These are phyloP conservation scores for Russula foetens DNA, from an alignment of 768 basidiomycete species.

Conservation along the genomic window DNA sequence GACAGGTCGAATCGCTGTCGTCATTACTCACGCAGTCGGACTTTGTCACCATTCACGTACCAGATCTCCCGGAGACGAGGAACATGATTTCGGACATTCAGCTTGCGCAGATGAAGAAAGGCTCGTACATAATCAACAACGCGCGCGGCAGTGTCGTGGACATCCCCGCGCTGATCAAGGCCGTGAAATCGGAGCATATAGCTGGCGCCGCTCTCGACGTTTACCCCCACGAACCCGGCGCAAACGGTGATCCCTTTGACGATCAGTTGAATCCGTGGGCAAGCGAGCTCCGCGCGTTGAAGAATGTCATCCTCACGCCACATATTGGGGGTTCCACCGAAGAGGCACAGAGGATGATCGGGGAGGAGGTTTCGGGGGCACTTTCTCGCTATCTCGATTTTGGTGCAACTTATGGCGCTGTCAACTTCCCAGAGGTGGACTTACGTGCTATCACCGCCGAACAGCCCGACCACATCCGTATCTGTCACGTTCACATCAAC, in stretches of 20 bases:
- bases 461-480: constrained; percentile 71
- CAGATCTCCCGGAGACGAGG: constrained; percentile 91
- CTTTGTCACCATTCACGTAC: constrained; percentile 94
- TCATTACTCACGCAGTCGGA: constrained; percentile 73
- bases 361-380: constrained; percentile 84
- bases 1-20: constrained; percentile 75
- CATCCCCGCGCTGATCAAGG: constrained; percentile 79
- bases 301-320: constrained; percentile 94
- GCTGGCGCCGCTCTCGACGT: constrained; percentile 93
- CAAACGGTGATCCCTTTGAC: constrained; percentile 87
- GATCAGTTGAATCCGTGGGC: constrained; percentile 85
- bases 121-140: constrained; percentile 95
- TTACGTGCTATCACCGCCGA: constrained; percentile 85
- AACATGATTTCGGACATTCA: constrained; percentile 81
- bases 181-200: constrained; percentile 78
- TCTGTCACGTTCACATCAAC: constrained; percentile 95
- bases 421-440: constrained; percentile 99
- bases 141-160: constrained; percentile 94
- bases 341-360: constrained; percentile 96
- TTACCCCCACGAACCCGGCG: constrained; percentile 86
- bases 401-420: constrained; percentile 84
- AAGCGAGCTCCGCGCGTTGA: constrained; percentile 58
- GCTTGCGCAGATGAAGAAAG: constrained; percentile 87
- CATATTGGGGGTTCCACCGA: constrained; percentile 99
- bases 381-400: constrained; percentile 86